phyloP scores from a whole-genome alignment of 2,329 filamentous ascomycete species.

The Neoscytalidium dimidiatum region DNA sequence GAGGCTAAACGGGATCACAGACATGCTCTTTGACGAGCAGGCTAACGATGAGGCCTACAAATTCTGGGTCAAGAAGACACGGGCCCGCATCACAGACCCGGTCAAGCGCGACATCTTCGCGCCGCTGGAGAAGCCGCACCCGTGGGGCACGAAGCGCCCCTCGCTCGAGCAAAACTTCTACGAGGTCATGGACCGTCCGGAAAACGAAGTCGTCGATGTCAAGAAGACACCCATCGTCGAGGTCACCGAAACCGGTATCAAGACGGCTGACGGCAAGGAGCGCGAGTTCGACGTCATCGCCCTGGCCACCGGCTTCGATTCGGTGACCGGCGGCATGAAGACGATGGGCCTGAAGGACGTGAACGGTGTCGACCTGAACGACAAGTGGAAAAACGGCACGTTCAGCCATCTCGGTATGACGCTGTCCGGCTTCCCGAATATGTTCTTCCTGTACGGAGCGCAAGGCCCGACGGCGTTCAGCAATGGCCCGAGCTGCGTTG shows the following conservation, averaged over 20 bases:
- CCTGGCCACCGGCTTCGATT: slow-evolving; percentile 50
- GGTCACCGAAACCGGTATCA: slow-evolving; percentile 42
- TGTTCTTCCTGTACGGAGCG: slow-evolving; percentile 43
- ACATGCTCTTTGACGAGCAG: slow-evolving; percentile 42
- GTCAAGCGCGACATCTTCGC: slow-evolving; percentile 50
- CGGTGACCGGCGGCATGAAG: slow-evolving; percentile 45
- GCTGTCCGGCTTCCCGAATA: slow-evolving; percentile 42
- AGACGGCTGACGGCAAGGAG: slow-evolving; percentile 41
- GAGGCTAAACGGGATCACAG: slow-evolving; percentile 20
- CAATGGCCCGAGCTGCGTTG: slow-evolving; percentile 45
- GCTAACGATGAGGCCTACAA: slow-evolving; percentile 49
- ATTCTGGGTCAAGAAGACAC: slow-evolving; percentile 49
- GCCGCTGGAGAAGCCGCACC: slow-evolving; percentile 46
- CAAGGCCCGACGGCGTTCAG: slow-evolving; percentile 47
- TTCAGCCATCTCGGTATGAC: slow-evolving; percentile 47
- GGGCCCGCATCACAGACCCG: slow-evolving; percentile 44
- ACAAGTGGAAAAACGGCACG: slow-evolving; percentile 45
- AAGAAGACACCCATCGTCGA: slow-evolving; percentile 44
- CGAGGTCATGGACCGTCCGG: slow-evolving; percentile 45
- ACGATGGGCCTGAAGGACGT: slow-evolving; percentile 41
- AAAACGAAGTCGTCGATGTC: slow-evolving; percentile 47
- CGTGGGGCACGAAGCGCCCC: slow-evolving; percentile 51
- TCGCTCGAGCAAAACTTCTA: slow-evolving; percentile 51
- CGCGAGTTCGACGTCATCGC: slow-evolving; percentile 48
- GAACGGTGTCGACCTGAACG: slow-evolving; percentile 37